Evolutionary conservation across 495 filamentous ascomycete species (phyloP).

Genomic region (Hypoxylon lenormandii): DNA sequence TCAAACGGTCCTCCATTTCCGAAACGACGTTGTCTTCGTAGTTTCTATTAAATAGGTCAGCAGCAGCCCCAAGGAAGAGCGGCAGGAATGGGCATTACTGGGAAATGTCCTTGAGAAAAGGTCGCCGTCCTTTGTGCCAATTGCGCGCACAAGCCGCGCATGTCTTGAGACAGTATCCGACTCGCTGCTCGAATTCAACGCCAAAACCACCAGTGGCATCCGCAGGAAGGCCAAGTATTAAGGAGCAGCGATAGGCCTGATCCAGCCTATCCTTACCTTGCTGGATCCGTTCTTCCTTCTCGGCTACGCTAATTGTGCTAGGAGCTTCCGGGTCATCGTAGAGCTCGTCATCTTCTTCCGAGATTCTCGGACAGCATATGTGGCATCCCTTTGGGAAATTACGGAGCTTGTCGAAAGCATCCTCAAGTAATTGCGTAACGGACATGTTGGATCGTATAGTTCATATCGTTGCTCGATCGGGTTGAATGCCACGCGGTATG

Average conservation of each 20-base stretch:
- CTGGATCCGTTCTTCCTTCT: conserved; percentile 59
- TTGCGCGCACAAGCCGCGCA: conserved; percentile 84
- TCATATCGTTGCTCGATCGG: conserved; percentile 37
- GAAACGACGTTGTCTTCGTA: conserved; percentile 50
- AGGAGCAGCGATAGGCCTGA: conserved; percentile 71
- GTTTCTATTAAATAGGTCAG: conserved; percentile 49
- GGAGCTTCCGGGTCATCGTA: conserved; percentile 66
- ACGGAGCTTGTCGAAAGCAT: conserved; percentile 53
- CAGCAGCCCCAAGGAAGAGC: conserved; percentile 44
- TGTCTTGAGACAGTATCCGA: conserved; percentile 64
- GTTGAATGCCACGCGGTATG: not conserved
- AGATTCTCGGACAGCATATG: conserved; percentile 59
- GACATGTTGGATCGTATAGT: conserved; percentile 37
- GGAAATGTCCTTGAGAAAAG: conserved; percentile 70
- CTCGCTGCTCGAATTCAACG: conserved; percentile 66
- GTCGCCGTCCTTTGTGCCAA: conserved; percentile 79
- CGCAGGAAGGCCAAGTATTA: conserved; percentile 74
- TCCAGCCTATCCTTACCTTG: conserved; percentile 66
- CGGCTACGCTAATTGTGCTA: conserved; percentile 46
- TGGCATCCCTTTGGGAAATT: conserved; percentile 54
- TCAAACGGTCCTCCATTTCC: conserved; percentile 59
- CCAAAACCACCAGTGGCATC: conserved; percentile 71
- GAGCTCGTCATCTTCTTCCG: conserved; percentile 59
- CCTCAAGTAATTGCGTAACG: conserved; percentile 35
- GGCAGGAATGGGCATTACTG: conserved; percentile 51